Conservation (phyloP, 331 rosid species). For the Arachis monticola region DNA sequence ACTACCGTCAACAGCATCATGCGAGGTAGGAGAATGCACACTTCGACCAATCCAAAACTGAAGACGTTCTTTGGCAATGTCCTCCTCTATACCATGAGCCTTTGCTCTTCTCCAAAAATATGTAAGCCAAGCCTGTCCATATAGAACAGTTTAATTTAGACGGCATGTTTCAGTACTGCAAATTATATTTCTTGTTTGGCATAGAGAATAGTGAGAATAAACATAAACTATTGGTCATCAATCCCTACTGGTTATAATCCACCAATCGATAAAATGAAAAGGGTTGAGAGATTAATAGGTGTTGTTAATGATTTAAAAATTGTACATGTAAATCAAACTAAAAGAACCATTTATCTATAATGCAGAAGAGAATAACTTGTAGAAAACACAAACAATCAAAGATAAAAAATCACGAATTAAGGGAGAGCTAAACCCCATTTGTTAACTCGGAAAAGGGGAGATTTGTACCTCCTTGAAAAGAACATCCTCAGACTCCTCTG, state of each 20-base stretch:
- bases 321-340: conserved; percentile 10
- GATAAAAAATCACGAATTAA: conserved; percentile 27
- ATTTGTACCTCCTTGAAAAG: conserved; percentile 91
- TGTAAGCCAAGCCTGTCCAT: conserved; percentile 93
- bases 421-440: conserved; percentile 70
- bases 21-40: conserved; percentile 85
- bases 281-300: conserved; percentile 17
- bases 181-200: conserved; percentile 25
- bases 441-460: conserved; percentile 10
- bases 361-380: conserved; percentile 15
- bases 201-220: conserved; percentile 11
- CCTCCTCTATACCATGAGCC: conserved; percentile 80
- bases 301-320: conserved; percentile 17
- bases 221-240: conserved; percentile 27
- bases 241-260: conserved; percentile 29
- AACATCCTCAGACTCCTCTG: conserved; percentile 97
- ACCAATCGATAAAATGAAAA: conserved; percentile 15
- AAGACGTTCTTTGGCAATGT: conserved; percentile 83
- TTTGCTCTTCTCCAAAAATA: conserved; percentile 98
- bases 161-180: conserved; percentile 35
- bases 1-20: conserved; percentile 79
- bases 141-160: conserved; percentile 23
- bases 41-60: conserved; percentile 91
- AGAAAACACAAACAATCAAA: conserved; percentile 30
- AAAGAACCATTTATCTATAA: conserved; percentile 25